Evolutionary conservation across 495 filamentous ascomycete species (phyloP).

Genomic region (Penicillium bovifimosum): DNA sequence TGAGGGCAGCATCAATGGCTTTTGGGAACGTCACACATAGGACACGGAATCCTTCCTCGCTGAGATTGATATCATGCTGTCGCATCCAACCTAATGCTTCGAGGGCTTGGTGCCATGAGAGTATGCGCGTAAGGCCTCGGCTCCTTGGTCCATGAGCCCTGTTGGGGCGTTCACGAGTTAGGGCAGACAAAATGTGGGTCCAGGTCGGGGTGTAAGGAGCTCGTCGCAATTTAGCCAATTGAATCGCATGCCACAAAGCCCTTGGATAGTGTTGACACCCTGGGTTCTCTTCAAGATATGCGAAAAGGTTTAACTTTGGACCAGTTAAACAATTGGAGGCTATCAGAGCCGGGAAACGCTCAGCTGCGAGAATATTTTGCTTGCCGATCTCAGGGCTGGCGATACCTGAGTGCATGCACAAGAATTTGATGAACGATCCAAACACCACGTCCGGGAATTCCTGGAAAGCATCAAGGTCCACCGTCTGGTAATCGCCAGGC

Average conservation of each 20-base stretch:
- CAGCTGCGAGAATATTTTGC: conserved; percentile 22
- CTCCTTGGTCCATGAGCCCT: conserved; percentile 11
- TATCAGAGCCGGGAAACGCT: conserved; percentile 31
- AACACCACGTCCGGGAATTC: conserved; percentile 39
- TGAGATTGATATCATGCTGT: conserved; percentile 31
- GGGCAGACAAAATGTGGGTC: conserved; percentile 30
- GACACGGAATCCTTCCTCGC: conserved; percentile 38
- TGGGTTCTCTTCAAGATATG: conserved; percentile 14
- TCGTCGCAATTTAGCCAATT: conserved; percentile 32
- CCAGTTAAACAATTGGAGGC: background rate
- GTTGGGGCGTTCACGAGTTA: conserved; percentile 20
- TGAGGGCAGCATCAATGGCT: conserved; percentile 32
- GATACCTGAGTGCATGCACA: conserved; percentile 30
- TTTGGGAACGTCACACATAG: conserved; percentile 44
- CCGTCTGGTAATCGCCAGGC: conserved; percentile 10
- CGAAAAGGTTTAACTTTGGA: conserved; percentile 16
- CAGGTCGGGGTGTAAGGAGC: conserved; percentile 36
- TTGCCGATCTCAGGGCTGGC: background rate
- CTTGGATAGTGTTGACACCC: conserved; percentile 21
- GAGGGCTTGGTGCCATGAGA: conserved; percentile 41
- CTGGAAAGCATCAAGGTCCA: conserved; percentile 20
- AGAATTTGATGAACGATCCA: conserved; percentile 44
- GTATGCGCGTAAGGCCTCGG: conserved; percentile 26
- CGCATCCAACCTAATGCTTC: conserved; percentile 37
- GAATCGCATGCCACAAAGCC: conserved; percentile 39